Percentiles rank a stretch among this genome's conserved stretches.
phyloP scores from a whole-genome alignment of 371 early-diverging fungal species.

The Mortierella sp. region DNA sequence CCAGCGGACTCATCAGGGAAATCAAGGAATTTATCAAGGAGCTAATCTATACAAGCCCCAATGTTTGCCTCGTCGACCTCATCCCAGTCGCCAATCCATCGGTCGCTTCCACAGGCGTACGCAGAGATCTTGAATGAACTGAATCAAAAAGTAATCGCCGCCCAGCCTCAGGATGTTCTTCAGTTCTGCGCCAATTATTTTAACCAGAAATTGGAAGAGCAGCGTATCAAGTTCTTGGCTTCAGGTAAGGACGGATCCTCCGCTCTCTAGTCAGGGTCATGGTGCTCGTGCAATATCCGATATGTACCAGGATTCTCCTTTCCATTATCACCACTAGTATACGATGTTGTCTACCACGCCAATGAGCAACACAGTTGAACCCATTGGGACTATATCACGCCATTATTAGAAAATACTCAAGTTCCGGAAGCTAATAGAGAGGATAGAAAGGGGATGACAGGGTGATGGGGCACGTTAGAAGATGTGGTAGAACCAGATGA shows the following conservation, averaged over 20 bases:
- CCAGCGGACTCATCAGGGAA: not conserved
- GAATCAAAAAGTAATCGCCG: conserved; percentile 66
- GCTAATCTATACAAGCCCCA: not conserved
- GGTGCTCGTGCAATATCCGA: not conserved
- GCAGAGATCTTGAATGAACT: conserved; percentile 73
- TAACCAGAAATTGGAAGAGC: conserved; percentile 79
- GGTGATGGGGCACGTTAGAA: conserved; percentile 5
- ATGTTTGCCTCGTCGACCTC: conserved; percentile 57
- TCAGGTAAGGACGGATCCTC: conserved; percentile 47
- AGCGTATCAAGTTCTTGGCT: conserved; percentile 66
- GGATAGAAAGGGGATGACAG: not conserved
- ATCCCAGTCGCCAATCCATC: conserved; percentile 55
- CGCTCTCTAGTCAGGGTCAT: not conserved
- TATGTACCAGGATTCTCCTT: too few relatives aligned
- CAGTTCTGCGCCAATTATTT: conserved; percentile 95
- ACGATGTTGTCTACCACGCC: too few relatives aligned
- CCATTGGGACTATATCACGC: too few relatives aligned
- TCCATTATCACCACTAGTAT: too few relatives aligned
- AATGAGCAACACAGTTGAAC: too few relatives aligned
- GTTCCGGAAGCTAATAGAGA: not conserved
- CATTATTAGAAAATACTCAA: not conserved
- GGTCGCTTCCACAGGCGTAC: conserved; percentile 61
- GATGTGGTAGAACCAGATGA: conserved; percentile 8
- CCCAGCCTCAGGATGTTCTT: conserved; percentile 84
- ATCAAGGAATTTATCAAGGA: not conserved